Percentiles rank a stretch among this genome's conserved stretches.
phyloP scores from a whole-genome alignment of 345 rosid species.

The Rubroshorea leprosula region DNA sequence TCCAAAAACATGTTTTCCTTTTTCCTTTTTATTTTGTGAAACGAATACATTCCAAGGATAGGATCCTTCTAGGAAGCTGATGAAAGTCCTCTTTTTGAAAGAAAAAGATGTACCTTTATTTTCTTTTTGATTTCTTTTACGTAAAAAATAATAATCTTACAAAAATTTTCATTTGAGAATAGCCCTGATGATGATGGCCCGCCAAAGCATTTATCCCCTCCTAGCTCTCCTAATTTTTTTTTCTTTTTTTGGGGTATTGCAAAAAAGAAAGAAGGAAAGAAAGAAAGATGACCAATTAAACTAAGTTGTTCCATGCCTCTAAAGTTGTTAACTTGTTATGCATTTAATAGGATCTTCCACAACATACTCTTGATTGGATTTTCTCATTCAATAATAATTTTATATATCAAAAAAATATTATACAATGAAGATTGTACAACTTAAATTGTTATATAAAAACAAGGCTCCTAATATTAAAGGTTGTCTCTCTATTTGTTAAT shows the following conservation, averaged over 20 bases:
- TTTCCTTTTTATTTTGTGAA: constrained; percentile 10
- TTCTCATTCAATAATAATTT: too few relatives aligned
- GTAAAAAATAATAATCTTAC: constrained; percentile 10
- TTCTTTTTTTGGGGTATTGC: constrained; percentile 7
- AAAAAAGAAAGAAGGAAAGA: too few relatives aligned
- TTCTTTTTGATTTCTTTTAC: constrained; percentile 3
- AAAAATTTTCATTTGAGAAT: constrained; percentile 1
- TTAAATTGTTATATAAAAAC: too few relatives aligned
- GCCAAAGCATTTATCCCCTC: not conserved
- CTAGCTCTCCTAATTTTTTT: not conserved
- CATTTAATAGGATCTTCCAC: constrained; percentile 22
- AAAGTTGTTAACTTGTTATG: constrained; percentile 3
- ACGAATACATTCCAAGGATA: constrained; percentile 21
- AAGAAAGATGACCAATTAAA: constrained; percentile 13
- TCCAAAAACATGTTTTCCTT: not conserved
- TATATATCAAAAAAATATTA: too few relatives aligned
- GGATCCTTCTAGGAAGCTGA: constrained; percentile 40
- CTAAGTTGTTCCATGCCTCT: constrained; percentile 16
- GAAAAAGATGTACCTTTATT: constrained; percentile 11
- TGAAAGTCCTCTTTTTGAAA: constrained; percentile 33
- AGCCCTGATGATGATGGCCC: not conserved
- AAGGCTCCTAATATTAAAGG: too few relatives aligned
- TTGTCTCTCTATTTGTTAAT: too few relatives aligned
- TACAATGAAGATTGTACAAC: too few relatives aligned
- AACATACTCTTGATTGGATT: too few relatives aligned